Conservation (phyloP, 805 yeast genomes). For the Saccharomyces kudriavzevii region DNA sequence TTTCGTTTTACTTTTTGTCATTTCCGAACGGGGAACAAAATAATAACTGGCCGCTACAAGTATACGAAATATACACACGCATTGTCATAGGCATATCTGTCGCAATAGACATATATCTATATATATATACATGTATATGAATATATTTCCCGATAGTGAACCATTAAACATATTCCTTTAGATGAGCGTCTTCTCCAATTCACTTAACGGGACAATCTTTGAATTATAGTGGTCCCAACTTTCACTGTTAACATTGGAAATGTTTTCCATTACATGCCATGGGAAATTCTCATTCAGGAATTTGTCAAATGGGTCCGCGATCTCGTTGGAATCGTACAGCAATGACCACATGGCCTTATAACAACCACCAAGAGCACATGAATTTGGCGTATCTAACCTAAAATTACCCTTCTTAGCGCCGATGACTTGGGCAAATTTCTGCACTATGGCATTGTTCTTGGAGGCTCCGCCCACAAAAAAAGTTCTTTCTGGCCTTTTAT, state of each 20-base stretch:
- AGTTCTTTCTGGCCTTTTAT: constrained; percentile 53
- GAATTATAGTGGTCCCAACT: constrained; percentile 25
- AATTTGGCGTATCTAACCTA: constrained; percentile 71
- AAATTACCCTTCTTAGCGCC: constrained; percentile 55
- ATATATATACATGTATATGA: neutral
- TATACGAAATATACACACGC: neutral
- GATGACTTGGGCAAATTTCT: constrained; percentile 59
- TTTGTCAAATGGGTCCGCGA: constrained; percentile 32
- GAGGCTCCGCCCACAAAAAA: constrained; percentile 88
- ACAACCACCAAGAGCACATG: constrained; percentile 91
- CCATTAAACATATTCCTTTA: neutral
- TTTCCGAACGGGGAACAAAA: neutral
- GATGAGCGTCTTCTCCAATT: constrained; percentile 14
- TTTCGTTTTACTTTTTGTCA: neutral
- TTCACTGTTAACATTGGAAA: constrained; percentile 18
- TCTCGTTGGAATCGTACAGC: constrained; percentile 26
- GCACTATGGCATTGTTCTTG: constrained; percentile 58
- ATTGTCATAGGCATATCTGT: neutral
- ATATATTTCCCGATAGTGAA: neutral
- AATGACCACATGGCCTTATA: constrained; percentile 74
- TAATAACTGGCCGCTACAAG: neutral
- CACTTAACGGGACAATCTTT: constrained; percentile 29
- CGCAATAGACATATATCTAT: neutral
- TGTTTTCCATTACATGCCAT: constrained; percentile 33
- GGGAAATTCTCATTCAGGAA: constrained; percentile 42